Evolutionary conservation across 225 moss, liverwort and hornwort species (phyloP).

Genomic region (Bryoerythrophyllum caledonicum): DNA sequence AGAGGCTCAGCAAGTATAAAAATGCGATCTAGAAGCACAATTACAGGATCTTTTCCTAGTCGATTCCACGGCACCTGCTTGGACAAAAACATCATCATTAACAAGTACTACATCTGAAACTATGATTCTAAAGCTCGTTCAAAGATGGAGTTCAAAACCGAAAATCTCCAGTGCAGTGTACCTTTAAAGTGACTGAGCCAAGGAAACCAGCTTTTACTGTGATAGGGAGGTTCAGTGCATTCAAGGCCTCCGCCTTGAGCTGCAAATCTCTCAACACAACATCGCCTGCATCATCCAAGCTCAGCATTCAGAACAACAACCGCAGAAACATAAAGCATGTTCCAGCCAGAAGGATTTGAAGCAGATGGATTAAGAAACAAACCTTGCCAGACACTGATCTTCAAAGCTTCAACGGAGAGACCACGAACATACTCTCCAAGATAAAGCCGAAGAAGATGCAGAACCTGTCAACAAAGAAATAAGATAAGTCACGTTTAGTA

Average conservation of each 20-base stretch:
- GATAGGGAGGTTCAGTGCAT: slow-evolving; percentile 89
- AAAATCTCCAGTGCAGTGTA: slow-evolving; percentile 22
- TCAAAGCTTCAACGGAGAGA: slow-evolving; percentile 93
- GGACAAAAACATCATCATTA: not conserved
- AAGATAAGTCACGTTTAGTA: slow-evolving; percentile 2
- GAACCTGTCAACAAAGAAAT: slow-evolving; percentile 58
- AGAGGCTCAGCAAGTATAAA: slow-evolving; percentile 97
- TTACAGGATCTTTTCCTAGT: slow-evolving; percentile 91
- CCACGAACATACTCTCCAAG: slow-evolving; percentile 99
- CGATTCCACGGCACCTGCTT: slow-evolving; percentile 98
- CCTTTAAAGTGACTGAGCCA: slow-evolving; percentile 98
- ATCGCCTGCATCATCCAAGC: slow-evolving; percentile 65
- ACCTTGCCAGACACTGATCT: slow-evolving; percentile 99
- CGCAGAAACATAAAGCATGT: slow-evolving; percentile 15
- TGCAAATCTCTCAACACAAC: slow-evolving; percentile 97
- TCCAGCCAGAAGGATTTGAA: slow-evolving; percentile 14
- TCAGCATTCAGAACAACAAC: slow-evolving; percentile 26
- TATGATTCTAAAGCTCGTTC: not conserved
- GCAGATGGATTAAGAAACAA: slow-evolving; percentile 10
- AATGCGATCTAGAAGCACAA: slow-evolving; percentile 93
- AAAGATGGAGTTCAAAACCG: not conserved
- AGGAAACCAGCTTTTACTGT: slow-evolving; percentile 97
- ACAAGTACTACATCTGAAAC: slow-evolving; percentile 11
- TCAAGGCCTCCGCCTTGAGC: slow-evolving; percentile 96
- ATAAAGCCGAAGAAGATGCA: slow-evolving; percentile 93